Evolutionary conservation across 2,329 filamentous ascomycete genomes (phyloP).

Genomic region (Diaporthe longicolla): DNA sequence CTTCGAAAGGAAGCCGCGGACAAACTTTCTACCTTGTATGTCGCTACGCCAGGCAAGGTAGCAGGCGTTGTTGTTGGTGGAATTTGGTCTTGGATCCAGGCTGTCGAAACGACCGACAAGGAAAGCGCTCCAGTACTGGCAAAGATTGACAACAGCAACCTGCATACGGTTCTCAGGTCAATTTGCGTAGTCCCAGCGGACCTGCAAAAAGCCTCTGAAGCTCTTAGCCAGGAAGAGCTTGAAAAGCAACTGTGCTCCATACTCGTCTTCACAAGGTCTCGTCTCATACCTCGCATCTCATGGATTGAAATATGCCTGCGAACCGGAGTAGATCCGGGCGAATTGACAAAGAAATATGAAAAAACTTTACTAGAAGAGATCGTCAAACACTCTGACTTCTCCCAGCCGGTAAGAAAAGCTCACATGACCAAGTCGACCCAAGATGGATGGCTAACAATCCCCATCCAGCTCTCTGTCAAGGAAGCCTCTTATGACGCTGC

Average conservation of each 20-base stretch:
- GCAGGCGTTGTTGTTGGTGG: conserved; percentile 77
- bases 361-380: conserved; percentile 79
- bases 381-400: conserved; percentile 52
- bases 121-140: conserved; percentile 78
- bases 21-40: conserved; percentile 76
- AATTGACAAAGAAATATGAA: conserved; percentile 76
- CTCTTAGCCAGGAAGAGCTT: conserved; percentile 63
- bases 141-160: conserved; percentile 74
- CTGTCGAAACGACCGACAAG: conserved; percentile 79
- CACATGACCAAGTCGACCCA: background rate
- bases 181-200: conserved; percentile 74
- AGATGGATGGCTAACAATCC: background rate
- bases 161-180: conserved; percentile 73
- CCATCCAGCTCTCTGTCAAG: conserved; percentile 60
- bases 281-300: conserved; percentile 81
- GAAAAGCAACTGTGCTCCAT: conserved; percentile 82
- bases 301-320: conserved; percentile 94
- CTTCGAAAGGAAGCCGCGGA: conserved; percentile 75
- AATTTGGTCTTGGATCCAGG: conserved; percentile 84
- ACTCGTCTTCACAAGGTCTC: conserved; percentile 82
- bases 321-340: conserved; percentile 85
- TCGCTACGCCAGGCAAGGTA: conserved; percentile 68
- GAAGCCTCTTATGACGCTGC: conserved; percentile 86
- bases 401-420: conserved; percentile 38
- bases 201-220: conserved; percentile 60